Conservation (phyloP, 192 early-diverging fungal genomes). For the Coemansia sp. region DNA sequence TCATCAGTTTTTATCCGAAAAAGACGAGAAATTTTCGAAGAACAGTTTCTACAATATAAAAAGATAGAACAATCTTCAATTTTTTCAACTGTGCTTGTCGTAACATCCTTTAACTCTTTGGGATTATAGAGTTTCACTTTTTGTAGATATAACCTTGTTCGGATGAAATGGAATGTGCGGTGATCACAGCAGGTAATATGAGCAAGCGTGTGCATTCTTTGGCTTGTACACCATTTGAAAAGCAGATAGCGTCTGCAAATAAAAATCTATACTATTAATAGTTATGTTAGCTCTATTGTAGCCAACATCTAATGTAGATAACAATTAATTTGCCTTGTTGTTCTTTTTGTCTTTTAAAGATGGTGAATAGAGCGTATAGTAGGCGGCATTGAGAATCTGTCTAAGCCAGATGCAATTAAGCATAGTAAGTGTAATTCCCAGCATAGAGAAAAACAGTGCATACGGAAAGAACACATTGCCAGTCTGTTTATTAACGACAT, state of each 20-base stretch:
- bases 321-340: background rate
- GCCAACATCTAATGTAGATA: background rate
- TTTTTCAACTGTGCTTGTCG: background rate
- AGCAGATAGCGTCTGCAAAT: background rate
- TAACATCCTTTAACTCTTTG: background rate
- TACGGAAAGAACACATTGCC: slow-evolving; percentile 32
- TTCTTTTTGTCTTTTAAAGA: background rate
- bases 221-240: background rate
- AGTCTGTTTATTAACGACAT: slow-evolving; percentile 9
- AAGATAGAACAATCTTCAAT: background rate
- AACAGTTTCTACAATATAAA: background rate
- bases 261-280: background rate
- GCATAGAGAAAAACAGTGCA: slow-evolving; percentile 35
- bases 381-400: slow-evolving; percentile 32
- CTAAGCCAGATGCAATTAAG: slow-evolving; percentile 49
- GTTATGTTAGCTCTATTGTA: background rate
- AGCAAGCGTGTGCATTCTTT: background rate
- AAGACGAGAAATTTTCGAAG: background rate
- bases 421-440: slow-evolving; percentile 33
- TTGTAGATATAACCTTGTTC: too few relatives aligned
- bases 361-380: slow-evolving; percentile 23
- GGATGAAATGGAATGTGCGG: too few relatives aligned
- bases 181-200: too few relatives aligned
- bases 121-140: background rate
- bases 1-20: background rate